Evolutionary conservation across 1,284 basidiomycete genomes (phyloP).

Genomic region (Apiotrichum akiyoshidainum): DNA sequence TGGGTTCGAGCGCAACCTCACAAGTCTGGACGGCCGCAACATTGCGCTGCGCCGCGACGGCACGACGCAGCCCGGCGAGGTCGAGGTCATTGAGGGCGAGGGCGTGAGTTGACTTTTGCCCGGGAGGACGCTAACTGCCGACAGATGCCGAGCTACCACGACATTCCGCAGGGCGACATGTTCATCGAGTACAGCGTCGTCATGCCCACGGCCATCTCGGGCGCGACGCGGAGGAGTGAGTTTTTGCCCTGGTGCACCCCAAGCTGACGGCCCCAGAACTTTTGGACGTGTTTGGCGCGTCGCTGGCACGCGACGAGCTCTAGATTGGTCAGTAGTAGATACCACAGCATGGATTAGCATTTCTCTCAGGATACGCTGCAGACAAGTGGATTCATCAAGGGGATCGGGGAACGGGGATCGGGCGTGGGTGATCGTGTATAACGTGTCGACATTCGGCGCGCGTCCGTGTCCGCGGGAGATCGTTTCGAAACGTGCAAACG

Average conservation of each 20-base stretch:
- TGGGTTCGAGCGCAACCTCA: slow-evolving; percentile 64
- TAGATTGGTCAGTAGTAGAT: not conserved
- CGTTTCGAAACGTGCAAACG: too few species aligned
- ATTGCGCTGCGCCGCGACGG: slow-evolving; percentile 67
- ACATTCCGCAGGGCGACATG: slow-evolving; percentile 68
- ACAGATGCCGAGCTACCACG: slow-evolving; percentile 69
- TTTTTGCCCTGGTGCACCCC: not conserved
- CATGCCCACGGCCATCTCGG: slow-evolving; percentile 67
- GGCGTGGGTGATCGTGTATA: too few species aligned
- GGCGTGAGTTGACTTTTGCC: slow-evolving; percentile 60
- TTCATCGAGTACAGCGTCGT: slow-evolving; percentile 89
- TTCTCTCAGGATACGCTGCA: not conserved
- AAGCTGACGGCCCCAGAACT: slow-evolving; percentile 11
- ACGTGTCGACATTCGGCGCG: too few species aligned
- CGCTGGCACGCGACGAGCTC: not conserved
- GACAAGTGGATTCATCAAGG: too few species aligned
- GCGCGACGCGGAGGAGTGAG: slow-evolving; percentile 65
- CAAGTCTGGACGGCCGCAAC: slow-evolving; percentile 82
- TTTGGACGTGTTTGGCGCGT: slow-evolving; percentile 13
- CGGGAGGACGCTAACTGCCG: not conserved
- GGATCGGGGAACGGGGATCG: too few species aligned
- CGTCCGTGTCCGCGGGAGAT: too few species aligned
- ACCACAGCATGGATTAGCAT: slow-evolving; percentile 2
- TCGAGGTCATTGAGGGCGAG: slow-evolving; percentile 78
- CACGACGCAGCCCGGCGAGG: slow-evolving; percentile 90